These are phyloP conservation scores for Pestalotiopsis sp. DNA, from an alignment of 2,329 filamentous ascomycete genomes.

Conservation along the genomic window DNA sequence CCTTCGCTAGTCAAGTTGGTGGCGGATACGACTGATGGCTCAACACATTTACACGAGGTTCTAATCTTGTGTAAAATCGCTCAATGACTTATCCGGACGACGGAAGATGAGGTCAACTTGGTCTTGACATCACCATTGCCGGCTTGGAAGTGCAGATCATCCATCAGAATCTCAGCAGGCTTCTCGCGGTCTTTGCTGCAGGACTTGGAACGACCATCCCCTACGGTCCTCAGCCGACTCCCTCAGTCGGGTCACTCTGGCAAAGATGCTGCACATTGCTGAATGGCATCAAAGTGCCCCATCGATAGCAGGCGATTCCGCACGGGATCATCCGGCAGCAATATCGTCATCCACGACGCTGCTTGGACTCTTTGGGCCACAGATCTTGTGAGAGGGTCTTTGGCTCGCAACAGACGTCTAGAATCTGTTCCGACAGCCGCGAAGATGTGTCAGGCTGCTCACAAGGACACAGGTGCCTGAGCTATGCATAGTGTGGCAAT, in stretches of 20 bases:
- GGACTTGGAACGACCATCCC: neutral
- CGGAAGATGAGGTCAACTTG: neutral
- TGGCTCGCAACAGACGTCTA: neutral
- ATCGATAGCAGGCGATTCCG: neutral
- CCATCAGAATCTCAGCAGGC: conserved; percentile 1
- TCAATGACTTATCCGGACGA: neutral
- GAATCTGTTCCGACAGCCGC: neutral
- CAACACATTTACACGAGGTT: neutral
- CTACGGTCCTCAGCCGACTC: neutral
- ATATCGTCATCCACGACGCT: neutral
- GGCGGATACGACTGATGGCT: conserved; percentile 39
- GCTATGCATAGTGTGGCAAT: neutral
- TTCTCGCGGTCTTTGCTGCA: conserved; percentile 1
- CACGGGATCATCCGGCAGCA: neutral
- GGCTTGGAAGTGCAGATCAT: neutral
- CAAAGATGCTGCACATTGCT: neutral
- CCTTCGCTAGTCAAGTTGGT: conserved; percentile 93
- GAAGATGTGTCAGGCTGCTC: neutral
- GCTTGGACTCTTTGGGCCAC: neutral
- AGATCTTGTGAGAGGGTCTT: neutral
- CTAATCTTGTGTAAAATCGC: neutral
- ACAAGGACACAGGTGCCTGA: neutral
- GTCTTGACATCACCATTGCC: neutral
- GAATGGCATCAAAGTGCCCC: neutral
- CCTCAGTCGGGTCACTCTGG: neutral